These are phyloP conservation scores for Holtermannia corniformis DNA, from an alignment of 768 basidiomycete species.

Conservation along the genomic window DNA sequence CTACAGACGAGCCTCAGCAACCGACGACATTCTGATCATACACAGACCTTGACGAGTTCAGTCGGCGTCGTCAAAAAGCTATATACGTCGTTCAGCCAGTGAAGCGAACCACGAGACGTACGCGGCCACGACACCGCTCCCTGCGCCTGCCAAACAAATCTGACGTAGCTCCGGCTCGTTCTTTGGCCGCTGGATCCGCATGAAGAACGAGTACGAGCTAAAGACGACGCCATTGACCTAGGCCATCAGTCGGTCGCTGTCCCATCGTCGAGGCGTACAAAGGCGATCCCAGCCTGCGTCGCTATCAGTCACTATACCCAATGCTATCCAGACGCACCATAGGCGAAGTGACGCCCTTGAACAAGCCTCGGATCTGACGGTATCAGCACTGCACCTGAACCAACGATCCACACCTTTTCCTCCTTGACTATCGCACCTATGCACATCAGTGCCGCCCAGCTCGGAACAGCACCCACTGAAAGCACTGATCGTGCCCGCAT, in stretches of 20 bases:
- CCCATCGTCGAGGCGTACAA: constrained; percentile 17
- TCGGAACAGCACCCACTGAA: constrained; percentile 22
- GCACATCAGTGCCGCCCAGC: neutral
- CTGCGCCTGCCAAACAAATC: constrained; percentile 66
- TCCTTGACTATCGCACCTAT: constrained; percentile 34
- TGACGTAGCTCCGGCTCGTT: constrained; percentile 57
- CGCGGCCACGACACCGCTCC: constrained; percentile 71
- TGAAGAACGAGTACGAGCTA: constrained; percentile 68
- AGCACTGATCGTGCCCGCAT: constrained; percentile 32
- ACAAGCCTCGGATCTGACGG: constrained; percentile 28
- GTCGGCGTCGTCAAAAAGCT: constrained; percentile 72
- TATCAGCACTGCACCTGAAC: neutral
- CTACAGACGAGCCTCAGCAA: constrained; percentile 46
- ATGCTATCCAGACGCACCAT: constrained; percentile 48
- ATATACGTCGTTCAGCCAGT: neutral
- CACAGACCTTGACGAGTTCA: constrained; percentile 76
- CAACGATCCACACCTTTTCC: constrained; percentile 37
- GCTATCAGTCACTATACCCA: neutral
- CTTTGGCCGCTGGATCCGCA: constrained; percentile 54
- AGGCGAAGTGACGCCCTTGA: constrained; percentile 53
- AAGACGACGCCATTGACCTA: constrained; percentile 71
- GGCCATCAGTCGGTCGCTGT: neutral
- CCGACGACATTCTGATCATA: neutral
- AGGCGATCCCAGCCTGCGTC: constrained; percentile 37
- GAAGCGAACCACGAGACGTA: constrained; percentile 43